phyloP scores from a whole-genome alignment of 225 moss, liverwort and hornwort genomes.

The Anthoceros angustus region DNA sequence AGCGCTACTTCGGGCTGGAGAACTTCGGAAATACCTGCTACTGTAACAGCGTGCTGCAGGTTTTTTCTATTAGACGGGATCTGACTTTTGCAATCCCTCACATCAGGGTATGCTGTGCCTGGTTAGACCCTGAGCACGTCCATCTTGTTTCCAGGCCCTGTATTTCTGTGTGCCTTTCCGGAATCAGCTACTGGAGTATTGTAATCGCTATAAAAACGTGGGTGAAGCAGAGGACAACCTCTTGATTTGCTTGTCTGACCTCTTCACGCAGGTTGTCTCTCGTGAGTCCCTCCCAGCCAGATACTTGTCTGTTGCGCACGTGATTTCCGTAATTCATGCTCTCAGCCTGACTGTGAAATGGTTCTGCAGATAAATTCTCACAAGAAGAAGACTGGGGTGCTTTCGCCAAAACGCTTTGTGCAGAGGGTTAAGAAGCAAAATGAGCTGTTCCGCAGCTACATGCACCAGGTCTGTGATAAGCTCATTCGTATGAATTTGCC shows the following conservation, averaged over 20 bases:
- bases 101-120: too few relatives aligned
- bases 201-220: conserved; percentile 43
- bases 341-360: background rate
- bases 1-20: conserved; percentile 85
- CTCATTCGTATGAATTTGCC: background rate
- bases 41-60: conserved; percentile 95
- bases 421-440: conserved; percentile 98
- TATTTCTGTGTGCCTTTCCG: conserved; percentile 95
- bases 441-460: conserved; percentile 95
- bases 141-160: conserved; percentile 40
- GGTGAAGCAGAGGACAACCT: conserved; percentile 77
- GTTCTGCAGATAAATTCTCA: conserved; percentile 56
- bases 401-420: conserved; percentile 93
- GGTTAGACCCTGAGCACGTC: background rate
- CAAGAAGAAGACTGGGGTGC: conserved; percentile 98
- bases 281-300: background rate
- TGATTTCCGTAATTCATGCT: background rate
- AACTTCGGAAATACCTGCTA: conserved; percentile 98
- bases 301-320: background rate
- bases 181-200: conserved; percentile 87
- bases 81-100: too few relatives aligned
- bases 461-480: conserved; percentile 63
- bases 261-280: conserved; percentile 60
- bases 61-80: conserved; percentile 5
- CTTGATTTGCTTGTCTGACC: conserved; percentile 77